phyloP scores from a whole-genome alignment of 441 rosid genomes.

The Eruca vesicaria region DNA sequence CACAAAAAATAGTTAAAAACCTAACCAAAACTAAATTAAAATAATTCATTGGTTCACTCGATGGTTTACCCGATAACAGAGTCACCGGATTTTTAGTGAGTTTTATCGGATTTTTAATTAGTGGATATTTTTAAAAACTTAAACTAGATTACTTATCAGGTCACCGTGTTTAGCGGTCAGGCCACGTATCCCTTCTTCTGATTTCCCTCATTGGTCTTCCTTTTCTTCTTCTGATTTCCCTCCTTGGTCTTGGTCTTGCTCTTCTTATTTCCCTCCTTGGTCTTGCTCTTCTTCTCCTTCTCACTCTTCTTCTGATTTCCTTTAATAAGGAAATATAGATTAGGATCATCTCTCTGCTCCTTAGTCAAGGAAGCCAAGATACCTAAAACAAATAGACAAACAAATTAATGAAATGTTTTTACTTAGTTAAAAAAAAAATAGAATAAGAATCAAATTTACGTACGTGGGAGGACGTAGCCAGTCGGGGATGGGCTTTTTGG shows the following conservation, averaged over 20 bases:
- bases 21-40: too few species aligned
- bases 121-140: too few species aligned
- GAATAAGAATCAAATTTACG: neutral
- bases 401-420: neutral
- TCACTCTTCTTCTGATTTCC: neutral
- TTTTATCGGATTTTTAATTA: too few species aligned
- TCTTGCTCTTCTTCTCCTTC: neutral
- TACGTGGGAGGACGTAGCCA: neutral
- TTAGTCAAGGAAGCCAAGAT: neutral
- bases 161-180: too few species aligned
- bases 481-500: neutral
- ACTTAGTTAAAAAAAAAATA: neutral
- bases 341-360: neutral
- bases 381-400: neutral
- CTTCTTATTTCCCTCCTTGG: neutral
- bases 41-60: too few species aligned
- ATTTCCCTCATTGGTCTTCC: too few species aligned
- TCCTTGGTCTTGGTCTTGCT: neutral
- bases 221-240: neutral
- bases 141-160: too few species aligned
- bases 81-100: too few species aligned
- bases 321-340: neutral
- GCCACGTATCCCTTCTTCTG: too few species aligned
- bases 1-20: too few species aligned
- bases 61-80: too few species aligned